Evolutionary conservation across 441 rosid species (phyloP).

Genomic region (Erodium texanum): DNA sequence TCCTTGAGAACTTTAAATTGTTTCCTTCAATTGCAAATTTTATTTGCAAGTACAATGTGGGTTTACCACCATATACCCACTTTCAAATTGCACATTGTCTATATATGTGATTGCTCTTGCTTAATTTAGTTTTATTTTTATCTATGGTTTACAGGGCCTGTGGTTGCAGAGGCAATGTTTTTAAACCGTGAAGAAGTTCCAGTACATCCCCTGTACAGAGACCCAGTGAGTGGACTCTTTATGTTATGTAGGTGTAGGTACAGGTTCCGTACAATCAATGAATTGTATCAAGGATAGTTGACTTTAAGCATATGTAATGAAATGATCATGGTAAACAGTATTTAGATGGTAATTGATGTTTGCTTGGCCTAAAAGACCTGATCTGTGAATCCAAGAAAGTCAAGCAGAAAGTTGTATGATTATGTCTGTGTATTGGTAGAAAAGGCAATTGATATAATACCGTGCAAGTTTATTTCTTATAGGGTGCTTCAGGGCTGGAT

Average conservation of each 20-base stretch:
- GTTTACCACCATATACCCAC: background rate
- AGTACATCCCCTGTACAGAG: constrained; percentile 76
- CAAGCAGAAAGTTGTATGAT: background rate
- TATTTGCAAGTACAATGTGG: background rate
- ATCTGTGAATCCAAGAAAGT: background rate
- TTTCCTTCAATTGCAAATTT: background rate
- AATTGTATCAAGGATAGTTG: background rate
- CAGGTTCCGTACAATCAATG: background rate
- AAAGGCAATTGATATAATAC: background rate
- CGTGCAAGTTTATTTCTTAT: background rate
- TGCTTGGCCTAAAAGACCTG: background rate
- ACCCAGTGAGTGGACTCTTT: constrained; percentile 58
- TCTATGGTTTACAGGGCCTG: constrained; percentile 50
- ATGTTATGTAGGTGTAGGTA: constrained; percentile 6
- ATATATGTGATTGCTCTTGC: background rate
- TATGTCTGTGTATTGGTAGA: background rate
- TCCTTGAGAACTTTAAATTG: background rate
- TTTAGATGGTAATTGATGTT: background rate
- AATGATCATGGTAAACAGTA: background rate
- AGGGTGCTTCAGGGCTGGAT: background rate
- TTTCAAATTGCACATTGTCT: background rate
- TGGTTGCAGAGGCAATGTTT: constrained; percentile 94
- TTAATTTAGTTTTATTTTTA: background rate
- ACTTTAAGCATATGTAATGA: background rate
- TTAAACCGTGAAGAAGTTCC: constrained; percentile 81